phyloP scores from a whole-genome alignment of 495 filamentous ascomycete genomes.

The Aspergillus ellipticus region DNA sequence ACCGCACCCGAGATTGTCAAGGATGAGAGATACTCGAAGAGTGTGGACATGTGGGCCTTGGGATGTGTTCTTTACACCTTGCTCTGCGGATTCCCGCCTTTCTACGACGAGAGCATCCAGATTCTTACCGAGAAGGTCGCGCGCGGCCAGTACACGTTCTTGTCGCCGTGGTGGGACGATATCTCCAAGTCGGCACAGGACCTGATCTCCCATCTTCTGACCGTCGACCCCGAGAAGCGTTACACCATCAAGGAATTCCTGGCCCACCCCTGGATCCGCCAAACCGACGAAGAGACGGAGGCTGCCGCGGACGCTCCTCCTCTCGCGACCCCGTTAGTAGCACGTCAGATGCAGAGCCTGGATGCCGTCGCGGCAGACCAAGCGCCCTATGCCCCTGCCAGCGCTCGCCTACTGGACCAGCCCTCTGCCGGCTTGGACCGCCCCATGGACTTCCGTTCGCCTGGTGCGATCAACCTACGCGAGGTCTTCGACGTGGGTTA shows the following conservation, averaged over 20 bases:
- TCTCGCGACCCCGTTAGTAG: slow-evolving; percentile 61
- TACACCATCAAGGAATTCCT: slow-evolving; percentile 86
- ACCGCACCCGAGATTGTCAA: slow-evolving; percentile 99
- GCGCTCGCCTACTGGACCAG: slow-evolving; percentile 46
- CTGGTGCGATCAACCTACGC: slow-evolving; percentile 88
- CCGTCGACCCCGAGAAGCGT: slow-evolving; percentile 84
- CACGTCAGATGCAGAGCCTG: slow-evolving; percentile 46
- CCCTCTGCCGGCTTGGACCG: slow-evolving; percentile 54
- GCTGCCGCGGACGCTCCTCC: slow-evolving; percentile 76
- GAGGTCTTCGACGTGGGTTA: slow-evolving; percentile 98
- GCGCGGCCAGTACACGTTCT: slow-evolving; percentile 92
- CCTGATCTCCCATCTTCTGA: slow-evolving; percentile 83
- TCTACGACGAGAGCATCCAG: slow-evolving; percentile 98
- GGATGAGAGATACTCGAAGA: slow-evolving; percentile 97
- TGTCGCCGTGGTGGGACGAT: slow-evolving; percentile 99
- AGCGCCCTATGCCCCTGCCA: slow-evolving; percentile 36
- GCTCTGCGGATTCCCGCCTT: slow-evolving; percentile 94
- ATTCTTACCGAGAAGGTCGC: slow-evolving; percentile 97
- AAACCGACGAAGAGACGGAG: slow-evolving; percentile 68
- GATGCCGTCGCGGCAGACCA: slow-evolving; percentile 34
- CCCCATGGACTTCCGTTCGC: slow-evolving; percentile 91
- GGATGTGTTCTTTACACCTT: slow-evolving; percentile 97
- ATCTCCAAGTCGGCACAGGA: slow-evolving; percentile 96
- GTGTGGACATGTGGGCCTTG: slow-evolving; percentile 98
- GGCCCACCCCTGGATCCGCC: slow-evolving; percentile 88